Conservation (phyloP, 148 eudicot genomes). For the Selenicereus undatus region DNA sequence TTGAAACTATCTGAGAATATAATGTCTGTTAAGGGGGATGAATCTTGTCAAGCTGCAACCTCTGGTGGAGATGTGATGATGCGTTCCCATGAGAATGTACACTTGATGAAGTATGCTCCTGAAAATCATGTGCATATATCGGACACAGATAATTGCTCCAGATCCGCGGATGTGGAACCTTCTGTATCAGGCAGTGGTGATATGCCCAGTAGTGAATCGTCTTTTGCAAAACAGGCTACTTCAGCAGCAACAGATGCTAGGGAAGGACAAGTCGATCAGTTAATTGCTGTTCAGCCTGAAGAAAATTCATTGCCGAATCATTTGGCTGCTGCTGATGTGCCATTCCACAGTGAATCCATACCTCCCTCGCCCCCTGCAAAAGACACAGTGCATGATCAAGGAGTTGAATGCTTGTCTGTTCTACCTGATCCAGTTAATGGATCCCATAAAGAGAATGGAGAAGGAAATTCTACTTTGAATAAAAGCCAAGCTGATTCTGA, state of each 20-base stretch:
- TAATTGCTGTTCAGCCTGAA: slow-evolving; percentile 23
- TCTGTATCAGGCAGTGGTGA: slow-evolving; percentile 28
- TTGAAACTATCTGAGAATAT: slow-evolving; percentile 54
- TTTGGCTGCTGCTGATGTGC: slow-evolving; percentile 25
- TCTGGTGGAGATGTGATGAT: slow-evolving; percentile 20
- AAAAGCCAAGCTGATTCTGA: slow-evolving; percentile 33
- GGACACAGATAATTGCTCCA: slow-evolving; percentile 23
- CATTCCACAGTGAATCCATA: slow-evolving; percentile 21
- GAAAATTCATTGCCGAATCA: slow-evolving; percentile 26
- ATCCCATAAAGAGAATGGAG: slow-evolving; percentile 28
- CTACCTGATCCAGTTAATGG: slow-evolving; percentile 23
- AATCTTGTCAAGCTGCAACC: slow-evolving; percentile 11
- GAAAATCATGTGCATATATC: slow-evolving; percentile 12
- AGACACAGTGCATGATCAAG: slow-evolving; percentile 28
- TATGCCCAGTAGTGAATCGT: slow-evolving; percentile 23
- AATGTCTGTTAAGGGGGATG: slow-evolving; percentile 21
- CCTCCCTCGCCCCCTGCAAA: slow-evolving; percentile 20
- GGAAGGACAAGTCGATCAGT: slow-evolving; percentile 22
- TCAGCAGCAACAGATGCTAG: slow-evolving; percentile 26
- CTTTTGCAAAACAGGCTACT: slow-evolving; percentile 31
- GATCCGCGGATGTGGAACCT: slow-evolving; percentile 24
- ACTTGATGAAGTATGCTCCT: slow-evolving; percentile 26
- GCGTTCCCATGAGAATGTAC: slow-evolving; percentile 32
- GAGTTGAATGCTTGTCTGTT: slow-evolving; percentile 29
- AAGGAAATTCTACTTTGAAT: slow-evolving; percentile 25